Base-by-base conservation (phyloP, 1,139 yeast genomes). In the Hemisphaericaspora xylofermentans region DNA sequence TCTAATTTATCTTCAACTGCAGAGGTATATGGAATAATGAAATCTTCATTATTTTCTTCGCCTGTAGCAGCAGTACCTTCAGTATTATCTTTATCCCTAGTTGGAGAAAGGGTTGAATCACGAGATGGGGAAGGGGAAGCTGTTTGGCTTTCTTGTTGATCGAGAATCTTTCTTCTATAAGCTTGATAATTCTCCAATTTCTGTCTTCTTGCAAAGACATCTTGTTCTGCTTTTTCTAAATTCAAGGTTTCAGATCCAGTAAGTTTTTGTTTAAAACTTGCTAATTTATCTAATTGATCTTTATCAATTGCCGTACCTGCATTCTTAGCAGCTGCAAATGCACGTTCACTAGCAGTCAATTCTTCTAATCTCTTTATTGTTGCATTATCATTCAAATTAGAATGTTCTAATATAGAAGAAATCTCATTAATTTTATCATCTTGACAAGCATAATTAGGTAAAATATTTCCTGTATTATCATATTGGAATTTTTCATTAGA, bases 1-100 rank as follows among this genome's bases (percentile, higher is more conserved):
- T 84, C 91, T 44, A 77, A 68, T 48, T 77, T 76, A 54, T 82
- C 88, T 60, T 84, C 93, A 27, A 74, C 75, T 27, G 84, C 89
- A 5, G 85, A 77, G 2, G 91, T 83, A 56, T 84, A 84, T 1
- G 89, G 89, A 17, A 76, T 71, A 71, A 71, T 62, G 44, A 71
- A 72, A 35, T 63, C 71, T 27, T 62, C 42, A 10, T 41, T 26
- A 3, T 35, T 45, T 15, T 39, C 51, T 18, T 43, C 38, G 34
- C 37, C 46, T 14, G 39, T 50, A 15, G 43, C 37, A 31, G 43
- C 14, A 12, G 43, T 33, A 14, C 38, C 42, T 24, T 34, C 36
- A 6, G 28, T 19, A 16, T 27, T n/a, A 17, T 39, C 41, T 6
- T n/a, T 28, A 6, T 21, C 38, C 35, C 45, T 44, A 9, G 48